Evolutionary conservation across 148 eudicot genomes (phyloP), one percentile per base, ranked within the genome.

Genomic region (Cornus suecica): DNA sequence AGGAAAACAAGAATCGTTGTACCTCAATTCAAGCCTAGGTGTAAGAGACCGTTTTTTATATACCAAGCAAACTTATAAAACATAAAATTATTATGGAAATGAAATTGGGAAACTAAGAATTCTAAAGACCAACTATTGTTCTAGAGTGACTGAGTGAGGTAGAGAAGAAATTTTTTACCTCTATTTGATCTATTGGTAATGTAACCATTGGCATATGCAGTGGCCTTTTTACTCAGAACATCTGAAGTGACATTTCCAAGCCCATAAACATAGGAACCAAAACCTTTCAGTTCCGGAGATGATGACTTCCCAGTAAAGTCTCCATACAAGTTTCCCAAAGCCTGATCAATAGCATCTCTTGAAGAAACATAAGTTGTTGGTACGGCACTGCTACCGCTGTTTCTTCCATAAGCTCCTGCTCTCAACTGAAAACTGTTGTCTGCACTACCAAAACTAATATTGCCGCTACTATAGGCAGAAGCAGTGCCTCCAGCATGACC

Each of bases 181-280:
- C 92, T 87, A 84, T 81, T 83, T 82, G 91, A 77, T 84, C 91
- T 87, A 89, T 85, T 77, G 79, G 83, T 65, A 80, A 87, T 84
- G 76, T 85, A 88, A 77, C 92, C 89, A 80, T 93, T 97, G 84
- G 86, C 92, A 88, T 84, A 92, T 76, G 84, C 88, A 72, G 85
- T 91, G 63, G 92, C 82, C 77, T 86, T 88, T 72, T 83, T 90
- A 70, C 87, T 88, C 34, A 89, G 68, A 72, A 82, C 86, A 70
- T 94, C 93, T 41, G 90, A 81, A 72, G 84, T 79, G 75, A 88
- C 85, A 86, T 80, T 88, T 20, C 86, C 92, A 72, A 82, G 87
- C 41, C 87, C 93, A 88, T 79, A 86, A 52, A 83, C 91, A 78
- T 88, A 90, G 25, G 93, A 79, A 37, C 85, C 80, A 64, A 92